Base-by-base conservation (phyloP, 305 asterid species). In the Fraxinus dipetala region DNA sequence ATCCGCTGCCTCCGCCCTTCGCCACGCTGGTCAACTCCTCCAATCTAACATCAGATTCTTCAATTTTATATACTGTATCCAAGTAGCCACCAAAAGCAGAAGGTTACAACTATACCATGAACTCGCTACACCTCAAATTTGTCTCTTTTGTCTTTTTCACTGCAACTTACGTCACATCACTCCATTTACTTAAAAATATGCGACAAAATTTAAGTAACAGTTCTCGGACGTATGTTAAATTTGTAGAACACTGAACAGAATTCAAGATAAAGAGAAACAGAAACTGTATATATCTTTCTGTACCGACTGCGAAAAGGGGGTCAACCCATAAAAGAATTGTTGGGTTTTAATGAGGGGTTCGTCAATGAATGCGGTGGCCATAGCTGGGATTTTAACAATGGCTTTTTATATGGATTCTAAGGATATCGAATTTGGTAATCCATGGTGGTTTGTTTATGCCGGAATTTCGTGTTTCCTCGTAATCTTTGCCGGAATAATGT, bases 401-500 rank as follows among this genome's bases (percentile, higher is more conserved):
- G 87, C 91, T 59, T 86, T 92, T 79, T 91, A 86, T 78, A 84
- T 79, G 79, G 97, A 93, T 75, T 85, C 95, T 1, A 85, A 90
- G 65, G 98, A 96, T 74, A 92, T 96, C 79, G 95, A 89, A 83
- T 94, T 94, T 75, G 98, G 97, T 31, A 89, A 91, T 83, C 95
- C 96, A 0, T 86, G 91, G 98, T 96, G 99, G 98, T 96, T 93
- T 81, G 93, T 94, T 6, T 93, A 91, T 83, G 99, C 98, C 38
- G 91, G 99, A 48, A 89, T 94, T 24, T 96, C 98, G 51, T 96
- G 98, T 75, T 28, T 93, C 85, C 99, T 96, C 82, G 99, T 96
- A 0, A 85, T 96, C 35, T 94, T 96, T 86, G 99, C 98, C 80
- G 99, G 99, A 13, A 91, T 96, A 72, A 96, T 94, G 98, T 96